Conservation (phyloP, 768 basidiomycete genomes). For the Collybiopsis confluens region DNA sequence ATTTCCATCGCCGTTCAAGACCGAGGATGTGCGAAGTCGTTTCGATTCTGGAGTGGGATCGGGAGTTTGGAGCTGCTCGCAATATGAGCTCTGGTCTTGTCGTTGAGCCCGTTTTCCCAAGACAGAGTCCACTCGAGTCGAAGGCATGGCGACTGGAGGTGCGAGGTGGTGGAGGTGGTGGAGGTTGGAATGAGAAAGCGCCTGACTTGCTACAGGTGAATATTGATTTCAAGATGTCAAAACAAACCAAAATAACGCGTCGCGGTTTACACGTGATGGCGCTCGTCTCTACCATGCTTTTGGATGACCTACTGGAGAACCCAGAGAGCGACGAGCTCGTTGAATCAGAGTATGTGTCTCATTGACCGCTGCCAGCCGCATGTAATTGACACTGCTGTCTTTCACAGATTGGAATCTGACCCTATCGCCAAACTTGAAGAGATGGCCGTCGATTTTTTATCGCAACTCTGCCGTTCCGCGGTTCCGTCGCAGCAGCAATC, state of each 20-base stretch:
- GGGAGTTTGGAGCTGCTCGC: conserved; percentile 47
- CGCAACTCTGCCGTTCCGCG: not conserved
- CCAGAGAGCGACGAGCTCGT: not conserved
- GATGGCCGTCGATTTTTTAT: conserved; percentile 3
- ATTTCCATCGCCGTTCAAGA: conserved; percentile 55
- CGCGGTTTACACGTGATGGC: conserved; percentile 35
- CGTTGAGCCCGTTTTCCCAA: conserved; percentile 49
- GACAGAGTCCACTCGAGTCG: conserved; percentile 39
- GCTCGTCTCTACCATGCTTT: not conserved
- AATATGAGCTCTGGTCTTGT: conserved; percentile 22
- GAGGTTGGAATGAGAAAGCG: conserved; percentile 12
- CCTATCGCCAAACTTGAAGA: not conserved
- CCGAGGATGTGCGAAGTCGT: conserved; percentile 48
- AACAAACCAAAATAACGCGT: conserved; percentile 32
- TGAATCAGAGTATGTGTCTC: not conserved
- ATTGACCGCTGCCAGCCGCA: not conserved
- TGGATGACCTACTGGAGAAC: not conserved
- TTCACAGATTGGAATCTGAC: not conserved
- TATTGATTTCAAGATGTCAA: conserved; percentile 17
- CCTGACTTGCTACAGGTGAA: conserved; percentile 7
- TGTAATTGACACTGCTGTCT: not conserved
- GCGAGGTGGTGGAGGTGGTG: conserved; percentile 10
- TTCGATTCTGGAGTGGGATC: conserved; percentile 64
- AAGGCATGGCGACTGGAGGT: conserved; percentile 29
- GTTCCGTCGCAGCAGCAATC: too few relatives aligned